Evolutionary conservation across 192 early-diverging fungal genomes (phyloP).

Genomic region (Coemansia sp.): DNA sequence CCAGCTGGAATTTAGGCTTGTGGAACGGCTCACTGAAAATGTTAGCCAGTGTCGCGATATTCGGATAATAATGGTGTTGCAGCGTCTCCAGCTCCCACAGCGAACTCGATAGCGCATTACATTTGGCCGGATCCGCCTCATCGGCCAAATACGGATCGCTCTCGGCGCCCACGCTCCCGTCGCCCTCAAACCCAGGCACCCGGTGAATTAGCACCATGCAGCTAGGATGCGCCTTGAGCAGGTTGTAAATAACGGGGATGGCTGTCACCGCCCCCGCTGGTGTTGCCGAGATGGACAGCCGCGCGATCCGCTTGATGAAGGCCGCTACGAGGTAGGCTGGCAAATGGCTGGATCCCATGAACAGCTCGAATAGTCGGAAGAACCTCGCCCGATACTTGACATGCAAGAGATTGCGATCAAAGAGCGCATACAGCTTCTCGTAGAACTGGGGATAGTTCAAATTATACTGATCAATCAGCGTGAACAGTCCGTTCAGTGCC

Average conservation of each 20-base stretch:
- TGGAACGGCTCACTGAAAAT: conserved; percentile 87
- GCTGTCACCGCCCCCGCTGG: conserved; percentile 81
- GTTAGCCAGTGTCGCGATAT: conserved; percentile 79
- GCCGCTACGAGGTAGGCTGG: conserved; percentile 89
- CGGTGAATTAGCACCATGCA: conserved; percentile 87
- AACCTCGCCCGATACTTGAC: conserved; percentile 94
- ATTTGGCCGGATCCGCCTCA: conserved; percentile 76
- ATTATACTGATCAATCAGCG: conserved; percentile 92
- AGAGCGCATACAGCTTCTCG: conserved; percentile 85
- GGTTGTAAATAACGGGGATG: conserved; percentile 90
- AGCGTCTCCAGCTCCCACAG: conserved; percentile 94
- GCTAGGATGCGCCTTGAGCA: conserved; percentile 87
- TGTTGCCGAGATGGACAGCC: conserved; percentile 77
- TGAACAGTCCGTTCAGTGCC: conserved; percentile 94
- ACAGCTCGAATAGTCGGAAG: conserved; percentile 87
- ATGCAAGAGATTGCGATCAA: conserved; percentile 87
- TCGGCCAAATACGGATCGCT: conserved; percentile 48
- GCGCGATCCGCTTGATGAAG: conserved; percentile 89
- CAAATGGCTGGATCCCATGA: conserved; percentile 82
- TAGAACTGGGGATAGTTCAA: conserved; percentile 99
- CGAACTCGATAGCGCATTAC: conserved; percentile 76
- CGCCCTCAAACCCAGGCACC: conserved; percentile 47
- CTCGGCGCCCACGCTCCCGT: conserved; percentile 21
- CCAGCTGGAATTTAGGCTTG: conserved; percentile 82
- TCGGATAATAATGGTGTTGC: conserved; percentile 82